Percentiles rank a stretch among this genome's conserved stretches.
These are phyloP conservation scores for Rhodotorula sp. DNA, from an alignment of 1,284 basidiomycete species.

Conservation along the genomic window DNA sequence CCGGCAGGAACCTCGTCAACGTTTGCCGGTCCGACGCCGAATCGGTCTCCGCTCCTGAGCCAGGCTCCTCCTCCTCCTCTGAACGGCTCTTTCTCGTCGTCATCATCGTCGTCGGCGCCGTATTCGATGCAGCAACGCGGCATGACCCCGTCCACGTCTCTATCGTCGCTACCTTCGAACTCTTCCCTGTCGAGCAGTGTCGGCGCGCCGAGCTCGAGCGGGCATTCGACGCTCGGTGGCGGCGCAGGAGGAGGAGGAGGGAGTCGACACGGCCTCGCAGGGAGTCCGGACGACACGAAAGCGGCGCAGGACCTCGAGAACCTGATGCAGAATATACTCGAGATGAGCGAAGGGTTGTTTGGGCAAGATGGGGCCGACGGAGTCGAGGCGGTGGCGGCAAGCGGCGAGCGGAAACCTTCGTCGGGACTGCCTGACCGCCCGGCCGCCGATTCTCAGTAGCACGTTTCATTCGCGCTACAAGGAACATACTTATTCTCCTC, in stretches of 20 bases:
- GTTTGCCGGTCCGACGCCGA: background rate
- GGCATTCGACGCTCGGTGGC: background rate
- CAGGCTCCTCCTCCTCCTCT: background rate
- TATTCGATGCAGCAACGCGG: background rate
- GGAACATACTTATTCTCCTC: too few relatives aligned
- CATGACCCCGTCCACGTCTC: slow-evolving; percentile 1
- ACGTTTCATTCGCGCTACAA: too few relatives aligned
- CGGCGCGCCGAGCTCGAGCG: background rate
- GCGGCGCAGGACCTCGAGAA: slow-evolving; percentile 29
- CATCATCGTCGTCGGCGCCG: background rate
- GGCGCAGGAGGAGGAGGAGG: background rate
- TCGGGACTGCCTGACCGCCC: background rate
- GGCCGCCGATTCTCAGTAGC: background rate
- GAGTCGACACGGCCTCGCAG: background rate
- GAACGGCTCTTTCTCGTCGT: background rate
- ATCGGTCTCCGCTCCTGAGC: background rate
- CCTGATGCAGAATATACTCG: slow-evolving; percentile 29
- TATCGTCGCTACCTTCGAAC: slow-evolving; percentile 12
- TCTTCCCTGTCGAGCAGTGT: background rate
- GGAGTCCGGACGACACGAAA: slow-evolving; percentile 23
- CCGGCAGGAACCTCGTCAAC: background rate
- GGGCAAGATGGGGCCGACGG: background rate
- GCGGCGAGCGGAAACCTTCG: background rate
- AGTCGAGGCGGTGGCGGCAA: background rate
- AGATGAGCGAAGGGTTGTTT: slow-evolving; percentile 15